Evolutionary conservation across 1,284 basidiomycete species (phyloP).

Genomic region (Leucoagaricus sp.): DNA sequence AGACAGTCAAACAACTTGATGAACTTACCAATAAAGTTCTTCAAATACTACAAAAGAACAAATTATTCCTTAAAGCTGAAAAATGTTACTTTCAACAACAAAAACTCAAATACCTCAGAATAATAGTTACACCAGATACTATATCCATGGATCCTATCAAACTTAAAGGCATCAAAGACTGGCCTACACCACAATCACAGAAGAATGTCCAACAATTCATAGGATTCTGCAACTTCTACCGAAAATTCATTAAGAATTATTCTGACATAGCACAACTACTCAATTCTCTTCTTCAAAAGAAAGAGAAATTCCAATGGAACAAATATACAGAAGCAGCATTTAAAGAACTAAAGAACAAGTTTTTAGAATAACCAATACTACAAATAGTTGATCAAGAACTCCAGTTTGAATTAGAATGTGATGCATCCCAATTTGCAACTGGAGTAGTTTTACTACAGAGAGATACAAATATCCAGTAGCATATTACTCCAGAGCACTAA

Average conservation of each 20-base stretch:
- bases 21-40: conserved; percentile 13
- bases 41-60: conserved; percentile 14
- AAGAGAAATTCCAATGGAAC: too few relatives aligned
- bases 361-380: too few relatives aligned
- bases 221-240: conserved; percentile 22
- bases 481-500: conserved; percentile 30
- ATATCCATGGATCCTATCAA: neutral
- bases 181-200: conserved; percentile 19
- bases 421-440: conserved; percentile 27
- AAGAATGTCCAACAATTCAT: conserved; percentile 27
- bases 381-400: conserved; percentile 15
- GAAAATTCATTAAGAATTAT: conserved; percentile 31
- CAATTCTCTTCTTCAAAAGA: too few relatives aligned
- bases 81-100: conserved; percentile 22
- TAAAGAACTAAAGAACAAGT: too few relatives aligned
- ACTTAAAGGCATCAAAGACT: conserved; percentile 20
- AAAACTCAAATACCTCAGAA: conserved; percentile 23
- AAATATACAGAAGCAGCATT: too few relatives aligned
- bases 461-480: conserved; percentile 19
- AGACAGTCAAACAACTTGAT: conserved; percentile 11
- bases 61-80: conserved; percentile 22
- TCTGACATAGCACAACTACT: conserved; percentile 23
- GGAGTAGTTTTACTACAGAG: conserved; percentile 29
- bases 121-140: neutral
- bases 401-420: conserved; percentile 25